These are phyloP conservation scores for Anethum foeniculum DNA, from an alignment of 140 eudicot species.

Conservation along the genomic window DNA sequence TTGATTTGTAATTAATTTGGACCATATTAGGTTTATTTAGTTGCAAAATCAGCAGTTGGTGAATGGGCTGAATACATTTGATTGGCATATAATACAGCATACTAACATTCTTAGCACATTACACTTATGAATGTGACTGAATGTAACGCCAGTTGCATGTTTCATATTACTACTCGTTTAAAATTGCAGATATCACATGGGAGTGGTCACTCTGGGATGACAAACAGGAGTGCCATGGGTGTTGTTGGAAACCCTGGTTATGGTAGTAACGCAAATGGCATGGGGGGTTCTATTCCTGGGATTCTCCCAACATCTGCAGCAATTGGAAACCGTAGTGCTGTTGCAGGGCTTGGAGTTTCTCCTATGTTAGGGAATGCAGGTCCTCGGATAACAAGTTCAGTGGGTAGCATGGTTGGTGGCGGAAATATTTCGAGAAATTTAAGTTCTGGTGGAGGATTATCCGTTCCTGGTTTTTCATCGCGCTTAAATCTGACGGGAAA, in stretches of 20 bases:
- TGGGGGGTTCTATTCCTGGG: conserved; percentile 89
- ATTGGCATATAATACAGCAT: background rate
- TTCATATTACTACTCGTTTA: background rate
- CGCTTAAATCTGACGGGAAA: conserved; percentile 52
- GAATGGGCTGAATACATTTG: background rate
- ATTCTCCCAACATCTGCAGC: conserved; percentile 77
- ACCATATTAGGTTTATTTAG: background rate
- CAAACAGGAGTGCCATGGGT: conserved; percentile 77
- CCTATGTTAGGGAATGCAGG: conserved; percentile 67
- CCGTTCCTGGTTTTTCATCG: conserved; percentile 79
- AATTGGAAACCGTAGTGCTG: conserved; percentile 62
- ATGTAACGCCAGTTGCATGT: background rate
- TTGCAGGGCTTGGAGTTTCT: conserved; percentile 68
- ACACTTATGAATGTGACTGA: background rate
- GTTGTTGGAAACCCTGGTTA: conserved; percentile 85
- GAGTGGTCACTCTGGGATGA: conserved; percentile 73
- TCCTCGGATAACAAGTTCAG: conserved; percentile 57
- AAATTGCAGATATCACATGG: conserved; percentile 58
- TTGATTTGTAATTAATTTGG: background rate
- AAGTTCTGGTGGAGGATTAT: conserved; percentile 76
- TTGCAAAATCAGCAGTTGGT: background rate
- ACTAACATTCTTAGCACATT: background rate
- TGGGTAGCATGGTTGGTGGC: conserved; percentile 69
- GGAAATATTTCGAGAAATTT: conserved; percentile 72
- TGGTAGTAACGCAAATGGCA: conserved; percentile 51